Base-by-base conservation (phyloP, 352 stramenopile genomes). In the Peronosclerospora sorghi region DNA sequence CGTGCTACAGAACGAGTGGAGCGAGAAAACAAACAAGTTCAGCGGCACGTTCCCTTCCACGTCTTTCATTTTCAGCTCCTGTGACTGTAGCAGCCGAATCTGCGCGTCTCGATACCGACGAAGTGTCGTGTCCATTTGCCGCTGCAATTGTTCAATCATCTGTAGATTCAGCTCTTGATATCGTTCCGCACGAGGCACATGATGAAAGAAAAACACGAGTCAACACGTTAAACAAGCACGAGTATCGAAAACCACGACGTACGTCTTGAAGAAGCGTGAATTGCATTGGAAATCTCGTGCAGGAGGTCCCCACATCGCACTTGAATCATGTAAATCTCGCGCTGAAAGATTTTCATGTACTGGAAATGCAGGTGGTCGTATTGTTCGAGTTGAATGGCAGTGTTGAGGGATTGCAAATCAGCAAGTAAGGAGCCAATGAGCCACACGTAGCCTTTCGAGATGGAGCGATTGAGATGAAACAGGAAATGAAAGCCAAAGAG, bases 1-100 rank as follows among this genome's bases (percentile, higher is more conserved):
- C 2, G 74, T 86, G 30, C 68, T 73, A 54, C 78, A 91, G 32
- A 88, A 84, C 20, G 78, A 88, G 51, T 91, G 79, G 32, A 91
- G 62, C 20, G 78, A 87, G 43, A 87, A 90, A 2, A 87, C 50
- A 47, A 90, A 90, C 13, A 90, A 48, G 42, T 87, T 86, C 10
- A 90, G 57, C 5, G 77, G 74, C 0, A 87, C 67, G 35, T 90
- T 90, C n/a, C 72, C 77, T 43, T 82, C 73, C 2, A 90, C 59
- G n/a, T 87, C 72, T 48, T 82, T 77, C 35, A 57, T 43, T 14
- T 60, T 76, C 13, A 81, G 59, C 18, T 71, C 70, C n/a, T 76
- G 59, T 1, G 48, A 63, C 26, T 66, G 60, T 1, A 87, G 47
- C 17, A 73, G 58, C 1, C 65, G 71, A 30, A 68, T 83, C 30